Evolutionary conservation across 352 stramenopile species (phyloP).

Genomic region (Phytophthora gonapodyides): DNA sequence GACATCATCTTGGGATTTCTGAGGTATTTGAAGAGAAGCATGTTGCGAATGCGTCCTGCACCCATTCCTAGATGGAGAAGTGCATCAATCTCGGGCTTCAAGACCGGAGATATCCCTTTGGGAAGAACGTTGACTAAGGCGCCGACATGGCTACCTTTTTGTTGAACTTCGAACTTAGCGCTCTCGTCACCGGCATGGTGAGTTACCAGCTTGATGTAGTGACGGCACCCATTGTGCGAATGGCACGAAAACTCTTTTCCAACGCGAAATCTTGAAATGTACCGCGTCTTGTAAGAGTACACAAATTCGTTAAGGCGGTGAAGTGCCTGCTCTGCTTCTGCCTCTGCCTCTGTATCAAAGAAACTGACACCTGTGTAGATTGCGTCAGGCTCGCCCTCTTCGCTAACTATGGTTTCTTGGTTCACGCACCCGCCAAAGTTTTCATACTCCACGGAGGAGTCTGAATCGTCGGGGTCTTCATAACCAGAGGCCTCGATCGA

Average conservation of each 20-base stretch:
- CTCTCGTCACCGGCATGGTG: neutral
- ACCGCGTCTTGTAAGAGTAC: conserved; percentile 7
- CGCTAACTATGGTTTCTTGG: too few species aligned
- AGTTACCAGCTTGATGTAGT: neutral
- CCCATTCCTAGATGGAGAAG: conserved; percentile 14
- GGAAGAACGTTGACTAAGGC: neutral
- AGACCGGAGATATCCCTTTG: conserved; percentile 1
- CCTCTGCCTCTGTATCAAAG: too few species aligned
- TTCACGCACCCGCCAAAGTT: too few species aligned
- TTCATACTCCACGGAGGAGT: too few species aligned
- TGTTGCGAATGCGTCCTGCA: conserved; percentile 3
- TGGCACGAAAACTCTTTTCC: conserved; percentile 6
- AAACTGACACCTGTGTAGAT: too few species aligned
- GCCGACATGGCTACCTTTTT: neutral
- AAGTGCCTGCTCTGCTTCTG: neutral
- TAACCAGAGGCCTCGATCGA: too few species aligned
- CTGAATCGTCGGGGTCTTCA: too few species aligned
- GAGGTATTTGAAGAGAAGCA: conserved; percentile 10
- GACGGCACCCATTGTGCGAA: conserved; percentile 6
- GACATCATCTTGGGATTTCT: neutral
- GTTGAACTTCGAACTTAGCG: conserved; percentile 4
- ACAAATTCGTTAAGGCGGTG: conserved; percentile 10
- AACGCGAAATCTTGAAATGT: neutral
- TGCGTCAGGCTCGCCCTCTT: too few species aligned
- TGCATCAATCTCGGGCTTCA: conserved; percentile 15